Evolutionary conservation across 805 yeast genomes (phyloP).

Genomic region (Ogataea chonburiensis): DNA sequence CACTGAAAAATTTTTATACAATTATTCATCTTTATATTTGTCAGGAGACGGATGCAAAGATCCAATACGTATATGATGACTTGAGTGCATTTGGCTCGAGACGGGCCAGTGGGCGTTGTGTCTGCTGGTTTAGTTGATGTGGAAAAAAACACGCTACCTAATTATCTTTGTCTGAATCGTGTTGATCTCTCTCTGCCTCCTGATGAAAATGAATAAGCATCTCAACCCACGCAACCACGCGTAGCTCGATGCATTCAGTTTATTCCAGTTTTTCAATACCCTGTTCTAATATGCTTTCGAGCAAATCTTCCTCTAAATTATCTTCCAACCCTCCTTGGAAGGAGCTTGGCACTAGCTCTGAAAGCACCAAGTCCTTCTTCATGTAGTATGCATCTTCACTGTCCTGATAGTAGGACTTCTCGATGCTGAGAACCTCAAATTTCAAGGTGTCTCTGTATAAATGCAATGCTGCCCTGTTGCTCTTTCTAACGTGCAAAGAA

Average conservation of each 20-base stretch:
- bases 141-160: conserved; percentile 99
- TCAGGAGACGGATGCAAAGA: conserved; percentile 16
- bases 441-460: conserved; percentile 80
- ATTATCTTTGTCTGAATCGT: conserved; percentile 58
- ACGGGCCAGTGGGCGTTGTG: conserved; percentile 42
- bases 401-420: conserved; percentile 89
- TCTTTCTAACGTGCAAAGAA: conserved; percentile 87
- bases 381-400: conserved; percentile 97
- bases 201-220: conserved; percentile 8
- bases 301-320: conserved; percentile 50
- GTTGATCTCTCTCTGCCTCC: conserved; percentile 3
- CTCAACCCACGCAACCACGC: neutral
- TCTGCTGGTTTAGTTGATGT: conserved; percentile 68
- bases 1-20: conserved; percentile 10
- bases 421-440: conserved; percentile 80
- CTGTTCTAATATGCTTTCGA: conserved; percentile 34
- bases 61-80: conserved; percentile 61
- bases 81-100: conserved; percentile 99
- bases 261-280: conserved; percentile 12
- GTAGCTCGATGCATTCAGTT: neutral
- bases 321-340: conserved; percentile 55
- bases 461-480: conserved; percentile 92
- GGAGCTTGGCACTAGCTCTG: conserved; percentile 58
- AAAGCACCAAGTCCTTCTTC: conserved; percentile 66
- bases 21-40: conserved; percentile 12